Base-by-base conservation (phyloP, 140 eudicot genomes). In the Flaveria floridana region DNA sequence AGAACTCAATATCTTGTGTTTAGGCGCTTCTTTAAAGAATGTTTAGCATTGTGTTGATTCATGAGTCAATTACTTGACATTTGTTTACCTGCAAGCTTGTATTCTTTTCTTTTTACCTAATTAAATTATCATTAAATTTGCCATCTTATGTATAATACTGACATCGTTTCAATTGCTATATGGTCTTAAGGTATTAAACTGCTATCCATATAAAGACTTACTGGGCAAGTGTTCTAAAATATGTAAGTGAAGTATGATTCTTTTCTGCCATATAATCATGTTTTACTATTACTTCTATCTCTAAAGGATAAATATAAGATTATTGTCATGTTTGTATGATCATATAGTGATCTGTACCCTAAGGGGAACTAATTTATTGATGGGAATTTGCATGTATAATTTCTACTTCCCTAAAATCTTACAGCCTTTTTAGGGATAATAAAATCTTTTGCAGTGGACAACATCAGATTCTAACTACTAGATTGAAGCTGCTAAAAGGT, bases 171-270 rank as follows among this genome's bases (percentile, higher is more conserved):
- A 30, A 46, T 78, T 80, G 71, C 50, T 74, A 56, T 72, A 69
- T 76, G 73, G 76, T 73, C 64, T 67, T 62, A 68, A 70, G 84
- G 86, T 89, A 72, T 67, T 81, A 64, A 76, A 58, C 59, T 78
- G 75, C 80, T 39, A 69, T 74, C 81, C 86, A 5, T 76, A 72
- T 61, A 87, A 73, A 78, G 81, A 80, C 46, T 68, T 65, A 16
- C 26, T 41, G 76, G 68, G 52, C 76, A 74, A 87, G 79, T 65
- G 28, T 50, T 19, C 73, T 11, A 63, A 26, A 77, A 79, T 26
- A 41, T 66, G 96, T 89, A 81, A 87, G 96, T 83, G 58, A 65
- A 51, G 70, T 65, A 65, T 7, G 15, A 65, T 65, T 65, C 50
- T 65, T 64, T 65, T 37, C 13, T 34, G 70, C 16, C 50, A 39